A percentile compares a stretch with the other conserved stretches of the same genome.
Conservation (phyloP, 2,329 filamentous ascomycete genomes). For the Fonsecaea pedrosoi region DNA sequence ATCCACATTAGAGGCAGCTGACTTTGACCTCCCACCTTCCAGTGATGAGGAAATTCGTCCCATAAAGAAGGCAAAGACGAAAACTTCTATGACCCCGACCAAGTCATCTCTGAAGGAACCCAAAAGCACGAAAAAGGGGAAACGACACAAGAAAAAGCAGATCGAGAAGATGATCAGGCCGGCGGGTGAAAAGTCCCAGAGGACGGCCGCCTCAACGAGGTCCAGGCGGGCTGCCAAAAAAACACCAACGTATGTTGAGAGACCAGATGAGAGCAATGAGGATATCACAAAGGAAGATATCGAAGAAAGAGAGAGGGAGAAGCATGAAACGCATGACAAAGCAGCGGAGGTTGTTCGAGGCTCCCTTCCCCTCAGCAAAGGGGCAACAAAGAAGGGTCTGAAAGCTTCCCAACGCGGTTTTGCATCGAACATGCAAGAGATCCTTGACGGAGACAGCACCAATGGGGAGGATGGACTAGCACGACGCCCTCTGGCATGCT, state of each 20-base stretch:
- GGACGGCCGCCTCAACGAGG: conserved; percentile 24
- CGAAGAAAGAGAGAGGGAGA: background rate
- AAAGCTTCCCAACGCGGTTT: conserved; percentile 5
- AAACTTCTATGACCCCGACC: conserved; percentile 1
- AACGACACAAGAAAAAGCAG: conserved; percentile 2
- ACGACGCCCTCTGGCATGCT: background rate
- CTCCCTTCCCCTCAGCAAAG: conserved; percentile 24
- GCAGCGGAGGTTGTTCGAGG: conserved; percentile 15
- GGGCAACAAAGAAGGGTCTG: background rate
- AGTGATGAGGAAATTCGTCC: conserved; percentile 12
- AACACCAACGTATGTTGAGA: conserved; percentile 26
- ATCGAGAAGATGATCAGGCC: conserved; percentile 1
- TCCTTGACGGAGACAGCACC: conserved; percentile 13
- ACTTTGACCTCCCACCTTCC: conserved; percentile 27
- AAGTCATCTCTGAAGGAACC: conserved; percentile 1
- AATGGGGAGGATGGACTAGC: background rate
- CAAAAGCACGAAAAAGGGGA: background rate
- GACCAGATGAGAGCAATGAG: conserved; percentile 15
- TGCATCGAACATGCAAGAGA: conserved; percentile 18
- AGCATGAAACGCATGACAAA: background rate
- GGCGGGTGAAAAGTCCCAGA: conserved; percentile 7
- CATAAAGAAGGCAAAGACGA: conserved; percentile 26
- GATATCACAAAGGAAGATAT: background rate
- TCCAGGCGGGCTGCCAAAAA: conserved; percentile 27
- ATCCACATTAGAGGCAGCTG: background rate